Percentiles rank a stretch among this genome's conserved stretches.
phyloP scores from a whole-genome alignment of 495 filamentous ascomycete species.

The Neurospora sp. region DNA sequence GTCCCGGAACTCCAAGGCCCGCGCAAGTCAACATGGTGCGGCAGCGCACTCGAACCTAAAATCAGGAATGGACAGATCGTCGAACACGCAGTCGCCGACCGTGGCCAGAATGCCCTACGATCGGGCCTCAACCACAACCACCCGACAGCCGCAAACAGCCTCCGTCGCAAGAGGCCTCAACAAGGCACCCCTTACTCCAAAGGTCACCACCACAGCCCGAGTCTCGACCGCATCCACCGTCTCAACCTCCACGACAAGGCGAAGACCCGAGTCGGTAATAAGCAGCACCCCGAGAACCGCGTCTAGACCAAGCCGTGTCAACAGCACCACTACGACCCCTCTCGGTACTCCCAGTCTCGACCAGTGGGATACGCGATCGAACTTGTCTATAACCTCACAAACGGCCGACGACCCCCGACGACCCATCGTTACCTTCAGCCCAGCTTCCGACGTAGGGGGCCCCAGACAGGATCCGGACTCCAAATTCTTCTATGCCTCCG shows the following conservation, averaged over 20 bases:
- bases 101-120: conserved; percentile 23
- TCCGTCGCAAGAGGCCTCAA: conserved; percentile 29
- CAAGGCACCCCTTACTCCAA: conserved; percentile 36
- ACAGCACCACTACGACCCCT: conserved; percentile 55
- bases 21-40: neutral
- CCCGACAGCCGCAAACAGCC: conserved; percentile 28
- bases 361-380: conserved; percentile 27
- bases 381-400: conserved; percentile 22
- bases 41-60: neutral
- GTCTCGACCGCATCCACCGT: conserved; percentile 18
- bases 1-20: neutral
- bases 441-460: conserved; percentile 19
- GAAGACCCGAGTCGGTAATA: conserved; percentile 13
- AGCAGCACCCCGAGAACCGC: conserved; percentile 51
- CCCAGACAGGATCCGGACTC: conserved; percentile 31
- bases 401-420: conserved; percentile 20
- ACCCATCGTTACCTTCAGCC: conserved; percentile 22
- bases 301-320: conserved; percentile 53
- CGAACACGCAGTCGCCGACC: neutral
- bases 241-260: conserved; percentile 22
- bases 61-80: neutral
- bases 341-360: conserved; percentile 42
- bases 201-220: conserved; percentile 27
- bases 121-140: conserved; percentile 11
- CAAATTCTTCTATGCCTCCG: conserved; percentile 70